Conservation (phyloP, 2,329 filamentous ascomycete species). For the Colletotrichum lindemuthianum region DNA sequence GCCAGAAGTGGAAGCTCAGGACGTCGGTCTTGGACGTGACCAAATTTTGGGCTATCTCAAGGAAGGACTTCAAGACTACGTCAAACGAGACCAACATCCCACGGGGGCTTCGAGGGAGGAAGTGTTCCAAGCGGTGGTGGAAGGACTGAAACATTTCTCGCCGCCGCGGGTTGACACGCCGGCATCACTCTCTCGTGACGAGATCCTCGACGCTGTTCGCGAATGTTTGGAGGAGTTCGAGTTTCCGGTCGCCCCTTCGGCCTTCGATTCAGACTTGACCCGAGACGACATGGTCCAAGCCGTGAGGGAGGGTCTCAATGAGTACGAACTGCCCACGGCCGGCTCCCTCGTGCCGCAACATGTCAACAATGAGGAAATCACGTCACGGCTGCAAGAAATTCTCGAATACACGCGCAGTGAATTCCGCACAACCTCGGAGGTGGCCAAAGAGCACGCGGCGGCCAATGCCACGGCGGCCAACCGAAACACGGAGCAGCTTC, state of each 20-base stretch:
- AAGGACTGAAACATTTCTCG: slow-evolving; percentile 83
- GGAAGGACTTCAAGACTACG: slow-evolving; percentile 84
- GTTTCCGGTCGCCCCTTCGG: slow-evolving; percentile 71
- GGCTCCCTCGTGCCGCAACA: slow-evolving; percentile 53
- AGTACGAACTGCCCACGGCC: slow-evolving; percentile 57
- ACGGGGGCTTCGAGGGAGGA: slow-evolving; percentile 81
- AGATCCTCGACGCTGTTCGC: slow-evolving; percentile 83
- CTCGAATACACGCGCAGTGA: slow-evolving; percentile 68
- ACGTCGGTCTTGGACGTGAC: slow-evolving; percentile 88
- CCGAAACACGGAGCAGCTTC: slow-evolving; percentile 85
- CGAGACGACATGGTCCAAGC: slow-evolving; percentile 72
- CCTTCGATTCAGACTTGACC: slow-evolving; percentile 63
- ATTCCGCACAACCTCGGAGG: slow-evolving; percentile 68
- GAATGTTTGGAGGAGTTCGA: slow-evolving; percentile 90
- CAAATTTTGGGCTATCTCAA: slow-evolving; percentile 89
- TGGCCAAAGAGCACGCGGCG: slow-evolving; percentile 80
- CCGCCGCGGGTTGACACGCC: slow-evolving; percentile 78
- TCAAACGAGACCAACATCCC: slow-evolving; percentile 61
- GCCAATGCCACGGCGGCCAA: slow-evolving; percentile 64
- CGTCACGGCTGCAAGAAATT: slow-evolving; percentile 71
- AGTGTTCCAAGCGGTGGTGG: slow-evolving; percentile 85
- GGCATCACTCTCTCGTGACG: slow-evolving; percentile 78
- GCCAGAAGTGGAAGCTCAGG: slow-evolving; percentile 89
- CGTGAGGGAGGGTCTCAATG: slow-evolving; percentile 67
- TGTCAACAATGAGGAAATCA: slow-evolving; percentile 59